A percentile compares a stretch with the other conserved stretches of the same genome.
Evolutionary conservation across 345 rosid genomes (phyloP).

Genomic region (Corymbia maculata): DNA sequence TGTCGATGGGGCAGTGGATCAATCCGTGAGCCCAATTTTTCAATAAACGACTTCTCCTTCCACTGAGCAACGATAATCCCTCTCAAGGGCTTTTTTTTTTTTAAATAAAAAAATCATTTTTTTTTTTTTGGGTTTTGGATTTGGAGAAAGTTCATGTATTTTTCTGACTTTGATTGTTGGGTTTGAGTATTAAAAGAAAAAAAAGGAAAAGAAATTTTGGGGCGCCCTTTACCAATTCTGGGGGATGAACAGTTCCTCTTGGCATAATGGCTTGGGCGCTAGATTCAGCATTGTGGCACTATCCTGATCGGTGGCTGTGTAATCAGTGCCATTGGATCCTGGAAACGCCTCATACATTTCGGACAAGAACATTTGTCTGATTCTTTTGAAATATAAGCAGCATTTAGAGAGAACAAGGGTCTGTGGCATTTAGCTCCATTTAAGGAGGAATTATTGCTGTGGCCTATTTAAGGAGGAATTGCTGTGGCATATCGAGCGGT

Average conservation of each 20-base stretch:
- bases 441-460: background rate
- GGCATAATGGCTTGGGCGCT: slow-evolving; percentile 95
- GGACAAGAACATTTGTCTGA: background rate
- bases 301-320: slow-evolving; percentile 53
- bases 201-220: background rate
- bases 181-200: background rate
- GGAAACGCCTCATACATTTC: slow-evolving; percentile 69
- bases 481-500: background rate
- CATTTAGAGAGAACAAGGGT: background rate
- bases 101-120: background rate
- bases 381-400: background rate
- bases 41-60: slow-evolving; percentile 94
- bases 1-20: slow-evolving; percentile 76
- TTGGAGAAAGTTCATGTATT: background rate
- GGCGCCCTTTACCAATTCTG: slow-evolving; percentile 98
- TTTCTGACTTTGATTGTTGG: background rate
- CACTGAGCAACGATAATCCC: slow-evolving; percentile 55
- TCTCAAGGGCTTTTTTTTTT: background rate
- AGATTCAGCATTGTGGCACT: slow-evolving; percentile 35
- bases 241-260: slow-evolving; percentile 54
- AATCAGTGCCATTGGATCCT: slow-evolving; percentile 42
- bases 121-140: background rate
- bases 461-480: background rate
- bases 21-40: slow-evolving; percentile 64
- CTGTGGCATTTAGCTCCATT: background rate